These are phyloP conservation scores for Deuterostichococcus epilithicus DNA, from an alignment of 139 green algal genomes.

Conservation along the genomic window DNA sequence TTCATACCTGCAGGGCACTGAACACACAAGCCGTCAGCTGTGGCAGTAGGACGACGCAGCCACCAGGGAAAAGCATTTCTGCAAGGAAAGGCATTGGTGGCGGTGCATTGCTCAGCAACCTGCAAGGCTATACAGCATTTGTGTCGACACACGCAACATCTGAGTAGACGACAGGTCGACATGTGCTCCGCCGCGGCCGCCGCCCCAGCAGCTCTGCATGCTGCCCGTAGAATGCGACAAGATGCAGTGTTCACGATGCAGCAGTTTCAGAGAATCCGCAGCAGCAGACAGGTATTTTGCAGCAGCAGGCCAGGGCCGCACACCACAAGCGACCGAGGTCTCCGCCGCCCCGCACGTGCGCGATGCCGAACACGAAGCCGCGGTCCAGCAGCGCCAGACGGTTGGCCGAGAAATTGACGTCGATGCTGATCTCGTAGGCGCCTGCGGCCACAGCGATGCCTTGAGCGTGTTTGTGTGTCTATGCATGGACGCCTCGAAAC, in stretches of 20 bases:
- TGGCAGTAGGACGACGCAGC: no score
- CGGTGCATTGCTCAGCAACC: no score
- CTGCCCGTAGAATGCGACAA: no score
- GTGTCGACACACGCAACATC: no score
- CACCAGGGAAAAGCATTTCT: no score
- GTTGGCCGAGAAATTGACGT: conserved; percentile 47
- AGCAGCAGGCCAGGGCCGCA: no score
- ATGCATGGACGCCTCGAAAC: not conserved
- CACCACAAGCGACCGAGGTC: conserved; percentile 83
- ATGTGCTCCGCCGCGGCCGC: no score
- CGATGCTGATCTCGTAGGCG: conserved; percentile 60
- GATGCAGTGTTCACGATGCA: not conserved
- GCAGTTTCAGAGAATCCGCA: not conserved
- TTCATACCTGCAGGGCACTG: conserved; percentile 10
- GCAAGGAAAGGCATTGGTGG: no score
- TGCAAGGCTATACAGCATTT: no score
- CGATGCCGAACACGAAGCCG: conserved; percentile 73
- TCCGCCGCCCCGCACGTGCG: conserved; percentile 77
- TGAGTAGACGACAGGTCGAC: no score
- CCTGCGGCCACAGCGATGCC: conserved; percentile 29
- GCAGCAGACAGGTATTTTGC: not conserved
- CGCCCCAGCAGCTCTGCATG: no score
- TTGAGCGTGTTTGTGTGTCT: conserved; percentile 13
- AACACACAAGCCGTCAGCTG: no score
- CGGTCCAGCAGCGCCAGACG: conserved; percentile 71